Percentiles rank a stretch among this genome's conserved stretches.
phyloP scores from a whole-genome alignment of 2,329 filamentous ascomycete species.

The Talaromyces sp. region DNA sequence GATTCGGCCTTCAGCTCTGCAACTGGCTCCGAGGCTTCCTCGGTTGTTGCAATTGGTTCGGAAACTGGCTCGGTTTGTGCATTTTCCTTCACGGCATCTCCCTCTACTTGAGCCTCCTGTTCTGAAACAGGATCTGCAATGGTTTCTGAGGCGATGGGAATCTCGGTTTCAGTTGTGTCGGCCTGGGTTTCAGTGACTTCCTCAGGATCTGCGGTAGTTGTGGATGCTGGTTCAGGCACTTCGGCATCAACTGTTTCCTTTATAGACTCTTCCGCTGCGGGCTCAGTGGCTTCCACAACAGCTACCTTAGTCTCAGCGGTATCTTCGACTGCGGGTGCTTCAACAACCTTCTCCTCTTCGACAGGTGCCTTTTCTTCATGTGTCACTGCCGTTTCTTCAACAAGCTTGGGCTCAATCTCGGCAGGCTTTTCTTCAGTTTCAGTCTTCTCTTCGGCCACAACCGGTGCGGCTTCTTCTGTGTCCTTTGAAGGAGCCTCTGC shows the following conservation, averaged over 20 bases:
- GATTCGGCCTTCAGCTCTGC: not conserved
- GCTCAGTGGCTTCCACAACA: not conserved
- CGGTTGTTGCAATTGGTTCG: not conserved
- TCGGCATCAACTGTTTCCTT: not conserved
- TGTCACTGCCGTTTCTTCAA: not conserved
- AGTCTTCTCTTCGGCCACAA: conserved; percentile 4
- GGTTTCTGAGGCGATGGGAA: not conserved
- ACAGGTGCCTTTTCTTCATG: conserved; percentile 4
- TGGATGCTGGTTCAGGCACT: not conserved
- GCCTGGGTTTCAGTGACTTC: not conserved
- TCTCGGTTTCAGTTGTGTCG: not conserved
- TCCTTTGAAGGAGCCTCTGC: not conserved
- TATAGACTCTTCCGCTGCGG: not conserved
- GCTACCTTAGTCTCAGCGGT: not conserved
- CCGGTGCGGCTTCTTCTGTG: conserved; percentile 7
- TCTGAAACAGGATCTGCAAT: not conserved
- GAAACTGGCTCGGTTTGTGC: not conserved
- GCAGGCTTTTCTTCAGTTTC: conserved; percentile 2
- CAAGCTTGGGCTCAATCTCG: not conserved
- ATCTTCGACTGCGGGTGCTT: not conserved
- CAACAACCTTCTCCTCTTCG: not conserved
- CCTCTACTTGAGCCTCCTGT: not conserved
- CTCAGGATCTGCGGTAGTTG: not conserved
- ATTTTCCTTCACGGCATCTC: not conserved
- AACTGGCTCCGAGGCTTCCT: not conserved